phyloP scores from a whole-genome alignment of 1,284 basidiomycete species.

The Xerocomus nothofagi region DNA sequence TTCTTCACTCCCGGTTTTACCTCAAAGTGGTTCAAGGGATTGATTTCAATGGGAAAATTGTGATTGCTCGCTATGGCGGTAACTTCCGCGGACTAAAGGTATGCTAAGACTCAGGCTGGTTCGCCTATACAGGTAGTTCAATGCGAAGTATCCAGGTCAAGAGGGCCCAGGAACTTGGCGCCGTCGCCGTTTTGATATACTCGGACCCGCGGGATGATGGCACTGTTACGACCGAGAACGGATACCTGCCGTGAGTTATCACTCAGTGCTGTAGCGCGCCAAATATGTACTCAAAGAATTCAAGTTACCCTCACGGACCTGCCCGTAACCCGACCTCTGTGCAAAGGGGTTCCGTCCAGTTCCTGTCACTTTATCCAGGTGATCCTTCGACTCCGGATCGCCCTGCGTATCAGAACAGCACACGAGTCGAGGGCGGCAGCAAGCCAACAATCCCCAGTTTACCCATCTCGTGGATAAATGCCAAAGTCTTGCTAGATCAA shows the following conservation, averaged over 20 bases:
- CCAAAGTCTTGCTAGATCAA: conserved; percentile 47
- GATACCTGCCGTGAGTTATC: conserved; percentile 46
- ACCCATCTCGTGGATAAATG: conserved; percentile 57
- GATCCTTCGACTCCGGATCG: conserved; percentile 72
- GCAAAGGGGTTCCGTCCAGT: conserved; percentile 77
- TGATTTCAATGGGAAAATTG: conserved; percentile 66
- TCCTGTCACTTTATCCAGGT: conserved; percentile 65
- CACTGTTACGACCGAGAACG: conserved; percentile 63
- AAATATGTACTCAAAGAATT: conserved; percentile 1
- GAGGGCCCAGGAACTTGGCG: conserved; percentile 72
- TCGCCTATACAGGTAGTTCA: background rate
- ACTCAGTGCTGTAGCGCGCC: conserved; percentile 3
- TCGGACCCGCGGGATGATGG: conserved; percentile 77
- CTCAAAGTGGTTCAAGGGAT: conserved; percentile 42
- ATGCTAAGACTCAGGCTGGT: background rate
- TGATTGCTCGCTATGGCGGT: conserved; percentile 65
- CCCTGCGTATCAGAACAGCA: conserved; percentile 75
- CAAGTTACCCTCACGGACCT: conserved; percentile 65
- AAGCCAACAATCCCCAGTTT: conserved; percentile 71
- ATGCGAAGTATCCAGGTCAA: conserved; percentile 44
- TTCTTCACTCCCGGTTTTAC: background rate
- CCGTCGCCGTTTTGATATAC: conserved; percentile 62
- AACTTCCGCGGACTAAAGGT: conserved; percentile 73
- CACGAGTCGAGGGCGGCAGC: conserved; percentile 55
- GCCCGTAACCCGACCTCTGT: conserved; percentile 69